Conservation (phyloP, 495 filamentous ascomycete genomes). For the Pyrenopolyporus hunteri region DNA sequence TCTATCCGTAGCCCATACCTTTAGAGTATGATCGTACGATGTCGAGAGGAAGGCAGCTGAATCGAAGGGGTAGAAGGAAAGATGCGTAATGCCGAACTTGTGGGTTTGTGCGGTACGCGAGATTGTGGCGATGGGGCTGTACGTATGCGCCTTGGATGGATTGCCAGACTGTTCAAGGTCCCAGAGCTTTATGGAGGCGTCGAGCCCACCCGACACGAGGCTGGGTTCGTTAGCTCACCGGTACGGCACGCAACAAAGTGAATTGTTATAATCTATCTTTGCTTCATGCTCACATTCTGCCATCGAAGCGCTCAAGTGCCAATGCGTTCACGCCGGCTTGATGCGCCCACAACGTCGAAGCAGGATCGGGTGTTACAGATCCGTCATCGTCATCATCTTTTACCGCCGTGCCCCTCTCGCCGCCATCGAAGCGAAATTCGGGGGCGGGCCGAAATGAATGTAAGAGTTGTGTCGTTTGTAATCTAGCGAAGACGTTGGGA, state of each 20-base stretch:
- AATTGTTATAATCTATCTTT: neutral
- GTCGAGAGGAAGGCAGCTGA: conserved; percentile 77
- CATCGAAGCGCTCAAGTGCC: conserved; percentile 77
- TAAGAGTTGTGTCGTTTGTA: conserved; percentile 64
- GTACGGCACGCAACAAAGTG: neutral
- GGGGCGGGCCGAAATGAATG: conserved; percentile 64
- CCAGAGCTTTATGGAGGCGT: conserved; percentile 81
- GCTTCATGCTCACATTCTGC: conserved; percentile 67
- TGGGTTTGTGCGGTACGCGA: conserved; percentile 52
- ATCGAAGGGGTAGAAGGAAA: conserved; percentile 91
- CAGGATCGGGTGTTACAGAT: conserved; percentile 27
- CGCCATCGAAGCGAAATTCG: conserved; percentile 70
- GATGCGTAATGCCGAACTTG: conserved; percentile 79
- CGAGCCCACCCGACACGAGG: conserved; percentile 81
- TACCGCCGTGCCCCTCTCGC: conserved; percentile 45
- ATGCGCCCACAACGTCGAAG: conserved; percentile 62
- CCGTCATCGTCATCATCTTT: conserved; percentile 23
- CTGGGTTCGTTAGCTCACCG: conserved; percentile 49
- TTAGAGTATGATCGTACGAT: conserved; percentile 83
- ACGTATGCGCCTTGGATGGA: conserved; percentile 49
- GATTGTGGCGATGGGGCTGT: conserved; percentile 54
- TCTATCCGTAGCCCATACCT: conserved; percentile 73
- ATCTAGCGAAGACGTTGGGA: conserved; percentile 65
- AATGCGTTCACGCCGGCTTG: conserved; percentile 76
- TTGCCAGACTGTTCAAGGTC: conserved; percentile 68